Base-by-base conservation (phyloP, 345 rosid genomes). In the Aegle marmelos region DNA sequence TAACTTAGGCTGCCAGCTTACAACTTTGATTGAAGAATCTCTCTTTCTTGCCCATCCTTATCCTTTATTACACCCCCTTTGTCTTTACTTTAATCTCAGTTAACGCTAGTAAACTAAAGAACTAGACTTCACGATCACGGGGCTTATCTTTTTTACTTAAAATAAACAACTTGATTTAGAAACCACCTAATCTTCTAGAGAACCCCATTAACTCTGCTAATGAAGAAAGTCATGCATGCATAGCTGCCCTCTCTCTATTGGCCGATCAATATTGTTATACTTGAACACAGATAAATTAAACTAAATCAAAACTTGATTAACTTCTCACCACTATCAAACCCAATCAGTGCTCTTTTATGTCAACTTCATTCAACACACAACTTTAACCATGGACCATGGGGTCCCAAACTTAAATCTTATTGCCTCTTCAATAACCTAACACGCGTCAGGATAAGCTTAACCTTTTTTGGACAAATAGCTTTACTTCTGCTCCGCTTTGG, bases 41-140 rank as follows among this genome's bases (percentile, higher is more conserved):
- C 33, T 81, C 79, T 31, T 66, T 68, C 17, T 68, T 30, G 22
- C 57, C 79, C 88, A 85, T 86, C 89, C 89, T 86, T 88, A 88
- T 88, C 91, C 87, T 25, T 84, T 73, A 73, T 81, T 82, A 78
- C 77, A 3, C 50, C 69, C 65, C 34, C 65, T 30, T 65, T 61
- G 68, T 41, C 74, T 48, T 41, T 72, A 70, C 73, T 80, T 58
- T 81, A 75, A 74, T 83, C 81, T 27, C 1, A 37, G 72, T 76
- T 83, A 83, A 82, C 85, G 75, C 76, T 76, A 64, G 78, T 77
- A 73, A 70, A 56, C 61, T 37, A 64, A 81, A 48, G 24, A 30
- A 0, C n/a, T 1, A 27, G 39, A 3, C 31, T 8, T 36, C 27
- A 11, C 68, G 17, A 17, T 53, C 57, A 53, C 57, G 57, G 30